Evolutionary conservation across 768 basidiomycete genomes (phyloP), one percentile per base, ranked within the genome.

Genomic region (Suillus spraguei): DNA sequence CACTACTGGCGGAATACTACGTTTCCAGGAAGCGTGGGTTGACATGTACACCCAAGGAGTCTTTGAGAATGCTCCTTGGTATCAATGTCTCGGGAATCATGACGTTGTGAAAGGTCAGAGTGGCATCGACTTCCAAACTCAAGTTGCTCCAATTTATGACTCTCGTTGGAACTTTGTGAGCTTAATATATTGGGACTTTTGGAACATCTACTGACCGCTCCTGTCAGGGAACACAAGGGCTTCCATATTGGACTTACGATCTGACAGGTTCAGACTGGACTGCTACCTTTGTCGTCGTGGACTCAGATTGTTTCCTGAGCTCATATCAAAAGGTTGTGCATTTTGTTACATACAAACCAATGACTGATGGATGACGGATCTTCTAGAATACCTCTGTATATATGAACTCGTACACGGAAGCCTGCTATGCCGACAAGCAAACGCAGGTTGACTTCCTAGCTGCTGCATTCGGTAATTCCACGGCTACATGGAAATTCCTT

Each of bases 51-150:
- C 14, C 24, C 36, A 39, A 56, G 55, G 55, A 39, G 22, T 28
- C 16, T 56, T 56, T 28, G 38, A 24, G 16, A 39, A 8, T 5
- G 10, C 36, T 39, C 55, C 55, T 39, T 56, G 55, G 55, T 56
- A 56, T 39, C 55, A 56, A 39, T 56, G 55, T 39, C 38, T 56
- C 16, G 55, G 55, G 1, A 56, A 56, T 56, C 38, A 56, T 28
- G 55, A 56, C 22, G 9, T 56, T 17, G 55, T 56, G 14, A 56
- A 56, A 56, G 55, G 55, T 24, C 55, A 56, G 24, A 56, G 55
- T 16, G 55, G 55, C 16, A 13, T 56, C n/a, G 55, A 56, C 55
- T 56, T 56, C 36, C 55, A 56, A 36, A 56, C 55, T 24, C 16
- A 39, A 56, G 55, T 56, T 24, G 38, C 55, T 56, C 55, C 55